Percentiles rank a stretch among this genome's conserved stretches.
phyloP scores from a whole-genome alignment of 352 stramenopile species.

The Nothophytophthora sp. region DNA sequence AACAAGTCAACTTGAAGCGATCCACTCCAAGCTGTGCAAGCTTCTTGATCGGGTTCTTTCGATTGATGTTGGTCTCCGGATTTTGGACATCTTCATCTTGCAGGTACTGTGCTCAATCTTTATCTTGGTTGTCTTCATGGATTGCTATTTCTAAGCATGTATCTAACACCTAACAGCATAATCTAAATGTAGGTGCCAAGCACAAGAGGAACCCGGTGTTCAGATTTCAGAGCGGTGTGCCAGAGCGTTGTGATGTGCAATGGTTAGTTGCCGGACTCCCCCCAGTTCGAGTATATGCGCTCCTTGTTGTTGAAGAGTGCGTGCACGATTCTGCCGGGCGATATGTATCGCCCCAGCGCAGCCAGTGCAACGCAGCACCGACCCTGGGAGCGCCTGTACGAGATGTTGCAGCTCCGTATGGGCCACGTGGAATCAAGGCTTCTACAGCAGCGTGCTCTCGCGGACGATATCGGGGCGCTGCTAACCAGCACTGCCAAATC shows the following conservation, averaged over 20 bases:
- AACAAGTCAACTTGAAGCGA: slow-evolving; percentile 3
- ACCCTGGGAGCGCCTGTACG: too few relatives aligned
- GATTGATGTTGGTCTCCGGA: not conserved
- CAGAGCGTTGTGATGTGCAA: not conserved
- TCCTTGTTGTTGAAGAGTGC: not conserved
- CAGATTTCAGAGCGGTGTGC: not conserved
- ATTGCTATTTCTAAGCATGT: too few relatives aligned
- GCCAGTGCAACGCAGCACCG: too few relatives aligned
- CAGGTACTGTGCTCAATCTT: not conserved
- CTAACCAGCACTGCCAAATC: not conserved
- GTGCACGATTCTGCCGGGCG: too few relatives aligned
- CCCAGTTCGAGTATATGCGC: not conserved
- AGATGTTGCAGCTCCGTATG: too few relatives aligned
- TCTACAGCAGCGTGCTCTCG: too few relatives aligned
- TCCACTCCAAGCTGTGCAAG: slow-evolving; percentile 4
- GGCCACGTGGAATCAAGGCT: too few relatives aligned
- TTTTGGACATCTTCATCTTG: not conserved
- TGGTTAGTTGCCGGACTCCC: not conserved
- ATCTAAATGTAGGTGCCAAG: not conserved
- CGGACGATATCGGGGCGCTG: slow-evolving; percentile 6
- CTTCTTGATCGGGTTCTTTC: not conserved
- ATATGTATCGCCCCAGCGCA: too few relatives aligned
- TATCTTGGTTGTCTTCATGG: not conserved
- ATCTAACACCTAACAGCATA: too few relatives aligned
- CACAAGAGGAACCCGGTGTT: not conserved